Base-by-base conservation (phyloP, 805 yeast genomes). In the Kodamaea fukazawae region DNA sequence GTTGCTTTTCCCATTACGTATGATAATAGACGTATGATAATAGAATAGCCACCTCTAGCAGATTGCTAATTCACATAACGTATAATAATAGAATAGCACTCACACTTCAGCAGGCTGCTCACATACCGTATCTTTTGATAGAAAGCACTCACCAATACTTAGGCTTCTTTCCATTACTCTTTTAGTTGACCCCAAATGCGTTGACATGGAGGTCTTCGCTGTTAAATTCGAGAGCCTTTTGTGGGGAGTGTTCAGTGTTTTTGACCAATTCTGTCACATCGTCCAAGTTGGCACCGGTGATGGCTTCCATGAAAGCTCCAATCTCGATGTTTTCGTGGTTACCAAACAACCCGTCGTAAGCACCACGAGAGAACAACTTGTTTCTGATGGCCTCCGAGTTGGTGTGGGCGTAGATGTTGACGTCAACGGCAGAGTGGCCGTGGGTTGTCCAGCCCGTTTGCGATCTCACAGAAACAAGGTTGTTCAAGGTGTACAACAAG, bases 391-490 rank as follows among this genome's bases (percentile, higher is more conserved):
- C 51, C 35, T 70, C 66, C 17, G 73, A 77, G 51, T 83, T 83
- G 23, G 89, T 75, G 57, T 82, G 75, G 0, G 84, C 96, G 58
- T 90, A 90, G 35, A 91, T 85, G 55, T 91, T 90, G 27, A 90
- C 96, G 61, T 90, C 98, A 11, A 90, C 96, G 0, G 96, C 96
- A 14, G 95, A 82, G 61, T 90, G 98, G 22, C 97, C 98, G 54
- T 88, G 95, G 0, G 97, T 90, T 7, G 95, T 74, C 96, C 96
- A 90, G n/a, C 96, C 97, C 12, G 88, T 78, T 60, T 85, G 85
- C 0, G 97, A 88, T 47, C 96, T 77, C n/a, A 64, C 54, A 1
- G 95, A 84, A 8, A 88, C 75, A 75, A 90, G 75, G 40, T 80
- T 72, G 54, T 86, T 83, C 41, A 88, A 60, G 29, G 71, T 63